These are phyloP conservation scores for Schizothecium vesticola DNA, from an alignment of 495 filamentous ascomycete genomes.

Conservation along the genomic window DNA sequence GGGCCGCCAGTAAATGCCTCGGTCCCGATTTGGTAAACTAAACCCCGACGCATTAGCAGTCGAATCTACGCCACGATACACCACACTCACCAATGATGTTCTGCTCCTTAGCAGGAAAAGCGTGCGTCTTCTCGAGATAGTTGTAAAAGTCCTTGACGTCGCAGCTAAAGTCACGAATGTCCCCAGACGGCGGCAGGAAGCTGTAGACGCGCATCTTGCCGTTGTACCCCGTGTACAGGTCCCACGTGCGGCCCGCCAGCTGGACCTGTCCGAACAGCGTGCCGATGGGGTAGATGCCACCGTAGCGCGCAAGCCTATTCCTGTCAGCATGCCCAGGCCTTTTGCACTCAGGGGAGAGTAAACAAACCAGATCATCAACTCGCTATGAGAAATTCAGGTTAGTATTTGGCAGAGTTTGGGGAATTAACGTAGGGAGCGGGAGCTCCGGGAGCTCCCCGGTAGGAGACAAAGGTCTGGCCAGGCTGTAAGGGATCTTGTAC, in stretches of 20 bases:
- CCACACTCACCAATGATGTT: constrained; percentile 41
- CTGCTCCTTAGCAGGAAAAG: constrained; percentile 36
- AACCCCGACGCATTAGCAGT: constrained; percentile 1
- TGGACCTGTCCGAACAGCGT: constrained; percentile 23
- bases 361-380: constrained; percentile 47
- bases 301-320: constrained; percentile 32
- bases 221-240: constrained; percentile 36
- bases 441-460: too few species aligned
- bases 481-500: too few species aligned
- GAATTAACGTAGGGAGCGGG: too few species aligned
- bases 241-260: constrained; percentile 33
- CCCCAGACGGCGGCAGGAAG: constrained; percentile 33
- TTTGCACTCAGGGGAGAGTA: background rate
- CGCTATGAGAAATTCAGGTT: too few species aligned
- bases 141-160: constrained; percentile 44
- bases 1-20: constrained; percentile 38
- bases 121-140: constrained; percentile 32
- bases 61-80: background rate
- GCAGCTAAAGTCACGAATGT: constrained; percentile 29
- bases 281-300: constrained; percentile 39
- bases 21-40: constrained; percentile 42
- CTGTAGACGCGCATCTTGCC: constrained; percentile 41
- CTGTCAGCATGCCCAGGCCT: background rate
- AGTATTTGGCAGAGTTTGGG: too few species aligned
- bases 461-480: too few species aligned